phyloP scores from a whole-genome alignment of 768 basidiomycete genomes.

The Piloderma croceum region DNA sequence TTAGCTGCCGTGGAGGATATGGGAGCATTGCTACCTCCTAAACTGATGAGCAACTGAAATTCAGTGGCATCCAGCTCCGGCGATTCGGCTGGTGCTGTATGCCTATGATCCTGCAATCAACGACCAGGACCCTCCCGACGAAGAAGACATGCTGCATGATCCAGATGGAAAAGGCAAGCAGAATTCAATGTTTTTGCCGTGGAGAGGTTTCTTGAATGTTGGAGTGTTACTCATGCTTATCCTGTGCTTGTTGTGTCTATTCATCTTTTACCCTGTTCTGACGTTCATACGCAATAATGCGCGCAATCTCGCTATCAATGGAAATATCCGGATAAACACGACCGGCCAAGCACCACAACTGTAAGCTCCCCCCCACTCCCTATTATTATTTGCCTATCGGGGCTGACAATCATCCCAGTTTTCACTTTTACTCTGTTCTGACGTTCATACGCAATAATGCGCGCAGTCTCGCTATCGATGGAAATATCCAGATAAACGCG shows the following conservation, averaged over 20 bases:
- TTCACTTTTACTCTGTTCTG: slow-evolving; percentile 69
- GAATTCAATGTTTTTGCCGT: slow-evolving; percentile 21
- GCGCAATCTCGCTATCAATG: slow-evolving; percentile 43
- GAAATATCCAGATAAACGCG: slow-evolving; percentile 61
- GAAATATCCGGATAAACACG: slow-evolving; percentile 61
- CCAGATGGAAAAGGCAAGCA: slow-evolving; percentile 32
- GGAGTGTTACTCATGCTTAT: slow-evolving; percentile 61
- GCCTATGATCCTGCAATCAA: slow-evolving; percentile 64
- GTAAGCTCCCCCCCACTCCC: slow-evolving; percentile 17
- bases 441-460: slow-evolving; percentile 39
- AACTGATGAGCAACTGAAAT: slow-evolving; percentile 18
- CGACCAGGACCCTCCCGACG: slow-evolving; percentile 50
- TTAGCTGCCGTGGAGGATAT: slow-evolving; percentile 40
- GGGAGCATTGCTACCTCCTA: slow-evolving; percentile 31
- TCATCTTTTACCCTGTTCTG: slow-evolving; percentile 76
- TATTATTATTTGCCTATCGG: background rate
- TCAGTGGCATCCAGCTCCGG: slow-evolving; percentile 48
- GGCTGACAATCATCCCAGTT: slow-evolving; percentile 3
- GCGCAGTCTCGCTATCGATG: slow-evolving; percentile 43
- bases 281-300: slow-evolving; percentile 39
- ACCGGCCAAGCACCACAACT: slow-evolving; percentile 64
- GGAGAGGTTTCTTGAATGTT: slow-evolving; percentile 64
- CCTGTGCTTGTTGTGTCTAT: slow-evolving; percentile 58
- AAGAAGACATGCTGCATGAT: slow-evolving; percentile 75
- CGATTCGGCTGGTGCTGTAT: slow-evolving; percentile 60